Evolutionary conservation across 352 stramenopile species (phyloP), one percentile per base, ranked within the genome.

Genomic region (Globisporangium paddicum): DNA sequence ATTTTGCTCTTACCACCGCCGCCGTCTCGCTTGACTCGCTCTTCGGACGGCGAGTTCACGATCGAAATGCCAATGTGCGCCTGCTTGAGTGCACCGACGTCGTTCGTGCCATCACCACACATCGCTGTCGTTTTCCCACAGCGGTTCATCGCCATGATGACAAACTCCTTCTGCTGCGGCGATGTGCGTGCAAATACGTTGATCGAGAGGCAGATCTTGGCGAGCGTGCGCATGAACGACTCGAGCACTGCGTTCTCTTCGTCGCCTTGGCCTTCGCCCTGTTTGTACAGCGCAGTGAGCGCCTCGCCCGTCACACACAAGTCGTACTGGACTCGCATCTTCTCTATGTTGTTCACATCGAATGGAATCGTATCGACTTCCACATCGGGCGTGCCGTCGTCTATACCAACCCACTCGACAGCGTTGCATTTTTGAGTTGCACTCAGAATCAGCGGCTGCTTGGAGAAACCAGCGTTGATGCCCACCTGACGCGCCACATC

Each of bases 101-200:
- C 96, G 70, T 99, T 99, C 8, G 87, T 97, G 44, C 96, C 96
- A 62, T 99, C 96, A n/a, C 96, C 96, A 59, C 95, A 98, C 93
- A 98, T 98, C 1, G 96, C 72, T 2, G 90, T 98, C 18, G 63
- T 92, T 69, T 75, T 69, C 11, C 91, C 93, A n/a, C 63, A 72
- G 2, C 73, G 71, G 67, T 98, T 98, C 21, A 98, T 82, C 4
- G 88, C 84, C 38, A 86, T 79, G 47, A 98, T 74, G 5, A 98
- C 74, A 49, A 77, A 68, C 71, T 98, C 93, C 65, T 99, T 99
- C 48, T 98, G 91, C 34, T 87, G 66, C 13, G 96, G 96, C 26
- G 89, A 95, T 18, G 96, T 88, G 47, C 96, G 75, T 18, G 96
- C 93, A 72, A 98, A 98, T 6, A 99, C 87, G 18, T 59, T 71